Evolutionary conservation across 352 stramenopile genomes (phyloP).

Genomic region (Thalassiosira ordinaria): DNA sequence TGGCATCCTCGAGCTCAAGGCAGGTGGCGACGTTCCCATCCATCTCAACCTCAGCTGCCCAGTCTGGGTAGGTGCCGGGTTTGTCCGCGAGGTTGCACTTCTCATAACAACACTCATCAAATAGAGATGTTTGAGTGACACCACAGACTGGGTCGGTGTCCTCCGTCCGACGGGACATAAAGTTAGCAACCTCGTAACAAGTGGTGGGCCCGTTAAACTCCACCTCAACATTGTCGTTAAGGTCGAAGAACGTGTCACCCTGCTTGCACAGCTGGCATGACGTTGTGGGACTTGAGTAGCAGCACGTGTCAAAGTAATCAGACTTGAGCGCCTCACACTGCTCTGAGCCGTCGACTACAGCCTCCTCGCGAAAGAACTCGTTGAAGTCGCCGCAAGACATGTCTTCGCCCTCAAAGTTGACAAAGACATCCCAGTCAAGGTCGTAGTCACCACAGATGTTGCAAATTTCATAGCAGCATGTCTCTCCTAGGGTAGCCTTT

Average conservation of each 20-base stretch:
- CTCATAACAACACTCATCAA: slow-evolving; percentile 65
- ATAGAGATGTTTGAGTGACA: slow-evolving; percentile 55
- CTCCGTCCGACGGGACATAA: slow-evolving; percentile 56
- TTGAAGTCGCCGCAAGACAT: slow-evolving; percentile 66
- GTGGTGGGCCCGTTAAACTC: slow-evolving; percentile 68
- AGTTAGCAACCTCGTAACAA: slow-evolving; percentile 61
- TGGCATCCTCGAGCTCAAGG: slow-evolving; percentile 61
- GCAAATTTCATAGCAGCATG: slow-evolving; percentile 63
- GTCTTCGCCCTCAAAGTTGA: slow-evolving; percentile 54
- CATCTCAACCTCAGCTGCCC: slow-evolving; percentile 59
- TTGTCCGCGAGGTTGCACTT: slow-evolving; percentile 52
- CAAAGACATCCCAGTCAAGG: slow-evolving; percentile 66
- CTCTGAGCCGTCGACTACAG: slow-evolving; percentile 45
- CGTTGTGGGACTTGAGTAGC: slow-evolving; percentile 61
- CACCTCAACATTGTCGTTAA: slow-evolving; percentile 65
- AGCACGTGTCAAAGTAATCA: slow-evolving; percentile 55
- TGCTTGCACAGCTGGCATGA: slow-evolving; percentile 67
- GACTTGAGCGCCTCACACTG: slow-evolving; percentile 43
- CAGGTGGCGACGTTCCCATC: slow-evolving; percentile 61
- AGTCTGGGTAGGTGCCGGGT: slow-evolving; percentile 57
- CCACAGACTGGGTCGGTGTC: slow-evolving; percentile 55
- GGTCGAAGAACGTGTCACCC: slow-evolving; percentile 54
- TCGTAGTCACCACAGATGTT: slow-evolving; percentile 63
- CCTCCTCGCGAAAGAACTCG: slow-evolving; percentile 57
- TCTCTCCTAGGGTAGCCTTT: slow-evolving; percentile 44